Conservation (phyloP, 192 early-diverging fungal genomes). For the Phycomyces blakesleeanus region DNA sequence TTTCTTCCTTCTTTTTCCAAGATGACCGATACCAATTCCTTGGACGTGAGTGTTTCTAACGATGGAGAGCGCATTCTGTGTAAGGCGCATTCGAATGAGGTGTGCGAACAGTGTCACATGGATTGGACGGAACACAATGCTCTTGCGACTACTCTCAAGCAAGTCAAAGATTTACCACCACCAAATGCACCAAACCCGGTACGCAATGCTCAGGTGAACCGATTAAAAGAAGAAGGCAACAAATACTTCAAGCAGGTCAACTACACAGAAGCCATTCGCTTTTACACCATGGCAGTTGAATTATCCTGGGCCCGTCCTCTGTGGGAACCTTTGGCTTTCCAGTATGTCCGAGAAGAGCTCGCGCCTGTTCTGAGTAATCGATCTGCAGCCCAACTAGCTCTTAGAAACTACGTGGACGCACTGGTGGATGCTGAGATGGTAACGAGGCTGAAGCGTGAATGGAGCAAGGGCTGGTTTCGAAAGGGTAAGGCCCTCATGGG, state of each 20-base stretch:
- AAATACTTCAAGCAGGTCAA: conserved; percentile 78
- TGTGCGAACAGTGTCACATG: conserved; percentile 56
- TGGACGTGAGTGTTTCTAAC: conserved; percentile 18
- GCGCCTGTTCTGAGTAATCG: conserved; percentile 62
- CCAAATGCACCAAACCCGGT: conserved; percentile 56
- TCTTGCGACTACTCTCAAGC: conserved; percentile 56
- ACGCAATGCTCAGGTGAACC: conserved; percentile 49
- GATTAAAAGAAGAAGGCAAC: conserved; percentile 80
- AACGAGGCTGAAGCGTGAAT: conserved; percentile 62
- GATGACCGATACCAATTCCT: conserved; percentile 1
- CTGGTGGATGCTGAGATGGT: conserved; percentile 69
- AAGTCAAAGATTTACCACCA: conserved; percentile 61
- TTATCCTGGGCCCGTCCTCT: conserved; percentile 67
- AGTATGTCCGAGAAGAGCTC: conserved; percentile 57
- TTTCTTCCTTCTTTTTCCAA: background rate
- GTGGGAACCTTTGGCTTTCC: conserved; percentile 67
- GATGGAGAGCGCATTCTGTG: conserved; percentile 57
- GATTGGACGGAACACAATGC: conserved; percentile 65
- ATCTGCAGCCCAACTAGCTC: conserved; percentile 60
- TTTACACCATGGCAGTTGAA: conserved; percentile 87
- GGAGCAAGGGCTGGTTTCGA: conserved; percentile 73
- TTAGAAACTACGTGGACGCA: conserved; percentile 63
- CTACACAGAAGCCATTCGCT: conserved; percentile 75
- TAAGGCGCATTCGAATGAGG: conserved; percentile 55
- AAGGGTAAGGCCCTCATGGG: conserved; percentile 84